Evolutionary conservation across 192 early-diverging fungal species (phyloP), one percentile per base, ranked within the genome.

Genomic region (Geranomyces variabilis): DNA sequence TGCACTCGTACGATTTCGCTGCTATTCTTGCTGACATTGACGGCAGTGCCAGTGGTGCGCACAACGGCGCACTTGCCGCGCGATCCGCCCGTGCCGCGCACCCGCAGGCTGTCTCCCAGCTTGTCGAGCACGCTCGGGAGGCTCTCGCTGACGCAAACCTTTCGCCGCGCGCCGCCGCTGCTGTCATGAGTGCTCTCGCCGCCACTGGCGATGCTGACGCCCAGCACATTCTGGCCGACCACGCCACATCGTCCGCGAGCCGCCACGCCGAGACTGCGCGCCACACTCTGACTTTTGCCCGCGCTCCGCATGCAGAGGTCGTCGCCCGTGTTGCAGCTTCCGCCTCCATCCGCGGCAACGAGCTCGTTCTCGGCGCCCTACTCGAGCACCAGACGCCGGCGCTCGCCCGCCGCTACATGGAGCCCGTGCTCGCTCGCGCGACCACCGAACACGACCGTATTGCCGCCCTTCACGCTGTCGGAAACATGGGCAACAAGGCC

Each of bases 401-500:
- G 21, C 17, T 65, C 22, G 63, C 63, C 8, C 63, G 63, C 6
- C 63, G 63, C 44, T 46, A 65, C 63, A 65, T 65, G n/a, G 41
- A 19, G 7, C 63, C 63, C 19, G 5, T 65, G 5, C 31, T 65
- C 22, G 24, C 33, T 41, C 63, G 41, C 30, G 46, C 41, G 5
- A 30, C 30, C 26, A 41, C 36, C 5, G 41, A 65, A 26, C 5
- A 3, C 30, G 29, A 65, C 63, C 31, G 19, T 6, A 22, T 22
- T n/a, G 63, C 41, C n/a, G 19, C 34, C 9, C 46, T 65, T 5
- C 63, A 28, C 30, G 63, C 63, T 28, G 46, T 65, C 22, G 63
- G 36, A 19, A 65, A 65, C 46, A 65, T 65, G 63, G 63, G 63
- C 46, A 4, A 4, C 41, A 65, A 65, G n/a, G 63, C 63, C 44